These are phyloP conservation scores for Fusarium sp. DNA, from an alignment of 2,329 filamentous ascomycete genomes.

Conservation along the genomic window DNA sequence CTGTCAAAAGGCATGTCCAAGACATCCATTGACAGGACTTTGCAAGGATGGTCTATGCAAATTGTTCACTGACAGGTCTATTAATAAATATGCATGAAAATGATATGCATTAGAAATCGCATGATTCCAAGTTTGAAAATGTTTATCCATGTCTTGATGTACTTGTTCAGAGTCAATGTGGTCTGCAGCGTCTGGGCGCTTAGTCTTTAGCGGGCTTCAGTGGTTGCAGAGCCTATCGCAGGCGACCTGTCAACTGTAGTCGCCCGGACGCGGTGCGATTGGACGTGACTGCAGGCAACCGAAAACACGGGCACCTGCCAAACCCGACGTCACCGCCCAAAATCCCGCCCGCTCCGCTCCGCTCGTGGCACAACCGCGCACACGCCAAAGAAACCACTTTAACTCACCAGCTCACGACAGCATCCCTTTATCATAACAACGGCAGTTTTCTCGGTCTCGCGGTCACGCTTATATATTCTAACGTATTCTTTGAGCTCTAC, in stretches of 20 bases:
- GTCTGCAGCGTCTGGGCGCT: not conserved
- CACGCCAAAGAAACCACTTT: slow-evolving; percentile 33
- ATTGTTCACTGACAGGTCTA: not conserved
- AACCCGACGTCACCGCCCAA: slow-evolving; percentile 22
- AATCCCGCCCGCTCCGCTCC: not conserved
- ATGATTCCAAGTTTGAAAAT: not conserved
- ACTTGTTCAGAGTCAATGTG: not conserved
- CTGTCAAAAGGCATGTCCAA: not conserved
- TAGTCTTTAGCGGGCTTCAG: not conserved
- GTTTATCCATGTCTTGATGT: not conserved
- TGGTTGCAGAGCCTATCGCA: not conserved
- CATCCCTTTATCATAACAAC: slow-evolving; percentile 23
- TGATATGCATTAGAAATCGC: not conserved
- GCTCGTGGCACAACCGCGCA: slow-evolving; percentile 4
- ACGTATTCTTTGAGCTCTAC: slow-evolving; percentile 2
- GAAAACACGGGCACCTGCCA: not conserved
- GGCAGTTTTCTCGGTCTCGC: slow-evolving; percentile 10
- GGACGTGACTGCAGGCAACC: slow-evolving; percentile 4
- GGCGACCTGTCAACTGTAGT: slow-evolving; percentile 8
- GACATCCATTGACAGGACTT: not conserved
- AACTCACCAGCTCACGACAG: slow-evolving; percentile 13
- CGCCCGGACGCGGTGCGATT: slow-evolving; percentile 11
- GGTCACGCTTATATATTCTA: slow-evolving; percentile 15
- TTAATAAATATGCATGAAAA: not conserved
- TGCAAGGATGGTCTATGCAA: not conserved